Evolutionary conservation across 176 grass and related monocot genomes (phyloP).

Genomic region (Ananas comosus): DNA sequence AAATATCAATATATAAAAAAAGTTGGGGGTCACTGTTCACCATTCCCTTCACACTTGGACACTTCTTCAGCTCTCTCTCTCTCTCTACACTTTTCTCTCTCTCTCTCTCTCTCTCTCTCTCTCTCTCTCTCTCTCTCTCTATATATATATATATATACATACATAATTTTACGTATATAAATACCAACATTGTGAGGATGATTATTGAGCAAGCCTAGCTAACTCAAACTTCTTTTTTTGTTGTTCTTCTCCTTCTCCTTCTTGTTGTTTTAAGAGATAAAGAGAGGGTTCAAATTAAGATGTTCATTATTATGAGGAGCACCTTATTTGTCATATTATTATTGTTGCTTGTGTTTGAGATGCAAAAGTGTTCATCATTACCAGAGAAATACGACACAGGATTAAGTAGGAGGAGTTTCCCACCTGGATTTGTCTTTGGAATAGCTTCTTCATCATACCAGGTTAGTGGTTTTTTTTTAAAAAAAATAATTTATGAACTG

Average conservation of each 20-base stretch:
- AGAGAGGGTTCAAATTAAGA: too few relatives aligned
- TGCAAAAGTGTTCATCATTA: slow-evolving; percentile 21
- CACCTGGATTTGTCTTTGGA: slow-evolving; percentile 82
- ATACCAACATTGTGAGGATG: too few relatives aligned
- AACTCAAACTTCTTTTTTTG: too few relatives aligned
- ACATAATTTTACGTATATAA: too few relatives aligned
- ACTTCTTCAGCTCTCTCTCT: neutral
- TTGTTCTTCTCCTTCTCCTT: too few relatives aligned
- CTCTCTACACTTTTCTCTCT: neutral
- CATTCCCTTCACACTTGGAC: neutral
- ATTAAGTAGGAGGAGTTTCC: slow-evolving; percentile 66
- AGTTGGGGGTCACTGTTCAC: neutral
- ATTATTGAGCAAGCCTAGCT: too few relatives aligned
- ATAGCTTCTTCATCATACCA: slow-evolving; percentile 82
- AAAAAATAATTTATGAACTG: neutral
- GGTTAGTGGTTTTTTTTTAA: slow-evolving; percentile 21
- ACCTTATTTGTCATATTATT: neutral
- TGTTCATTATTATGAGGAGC: too few relatives aligned
- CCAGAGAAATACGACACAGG: slow-evolving; percentile 10
- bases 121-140: too few relatives aligned
- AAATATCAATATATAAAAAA: too few relatives aligned
- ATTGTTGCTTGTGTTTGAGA: slow-evolving; percentile 14
- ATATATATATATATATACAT: too few relatives aligned
- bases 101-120: too few relatives aligned
- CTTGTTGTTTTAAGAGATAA: too few relatives aligned